Conservation (phyloP, 148 eudicot species). For the Vaccinium vitisidaea region DNA sequence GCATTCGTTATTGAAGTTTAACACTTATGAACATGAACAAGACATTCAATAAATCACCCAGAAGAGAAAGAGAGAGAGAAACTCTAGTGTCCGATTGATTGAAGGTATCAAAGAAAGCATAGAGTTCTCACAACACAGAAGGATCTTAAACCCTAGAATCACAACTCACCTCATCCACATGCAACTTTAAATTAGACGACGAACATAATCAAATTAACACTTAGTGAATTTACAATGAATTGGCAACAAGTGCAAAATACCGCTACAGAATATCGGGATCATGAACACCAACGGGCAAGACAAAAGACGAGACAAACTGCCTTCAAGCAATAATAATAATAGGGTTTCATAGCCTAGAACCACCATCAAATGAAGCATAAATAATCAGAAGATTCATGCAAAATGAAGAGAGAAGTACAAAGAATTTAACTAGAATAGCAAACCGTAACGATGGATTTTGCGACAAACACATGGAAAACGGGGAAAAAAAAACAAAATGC, state of each 20-base stretch:
- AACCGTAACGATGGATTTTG: background rate
- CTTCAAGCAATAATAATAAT: background rate
- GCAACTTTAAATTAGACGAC: background rate
- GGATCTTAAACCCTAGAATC: background rate
- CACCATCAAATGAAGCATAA: background rate
- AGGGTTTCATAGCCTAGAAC: background rate
- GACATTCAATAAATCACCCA: background rate
- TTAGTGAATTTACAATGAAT: background rate
- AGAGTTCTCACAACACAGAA: background rate
- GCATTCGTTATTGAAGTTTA: no score
- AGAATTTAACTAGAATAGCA: background rate
- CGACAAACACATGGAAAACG: background rate
- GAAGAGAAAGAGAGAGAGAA: background rate
- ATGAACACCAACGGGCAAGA: background rate
- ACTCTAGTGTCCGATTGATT: no score
- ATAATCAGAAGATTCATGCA: background rate
- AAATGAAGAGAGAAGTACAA: background rate
- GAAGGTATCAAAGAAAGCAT: background rate
- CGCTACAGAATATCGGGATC: background rate
- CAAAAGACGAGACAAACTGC: background rate
- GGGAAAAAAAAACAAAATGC: background rate
- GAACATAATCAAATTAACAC: background rate
- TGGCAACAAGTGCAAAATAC: background rate
- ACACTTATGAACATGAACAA: background rate
- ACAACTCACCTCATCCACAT: background rate